Base-by-base conservation (phyloP, 1,284 basidiomycete genomes). In the Hymenochaete sp. region DNA sequence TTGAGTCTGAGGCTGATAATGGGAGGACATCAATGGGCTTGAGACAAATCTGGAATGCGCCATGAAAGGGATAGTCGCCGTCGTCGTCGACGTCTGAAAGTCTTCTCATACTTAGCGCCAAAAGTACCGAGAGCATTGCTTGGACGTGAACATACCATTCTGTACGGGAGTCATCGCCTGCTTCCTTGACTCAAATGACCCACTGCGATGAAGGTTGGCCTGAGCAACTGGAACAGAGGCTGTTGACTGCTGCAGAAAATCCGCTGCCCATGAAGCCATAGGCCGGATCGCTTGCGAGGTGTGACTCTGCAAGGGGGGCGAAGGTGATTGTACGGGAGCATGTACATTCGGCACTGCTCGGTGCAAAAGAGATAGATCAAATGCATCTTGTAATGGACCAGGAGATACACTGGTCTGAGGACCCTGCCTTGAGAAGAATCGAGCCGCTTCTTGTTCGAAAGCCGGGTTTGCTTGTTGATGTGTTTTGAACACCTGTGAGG, bases 401-500 rank as follows among this genome's bases (percentile, higher is more conserved):
- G 57, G 27, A 61, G 57, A 35, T 36, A 36, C 35, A 32, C 46
- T 22, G 24, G 29, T 35, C 32, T 68, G 59, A 41, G 57, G 53
- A 21, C 57, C 53, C 22, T 59, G 53, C 16, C 61, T 52, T 13
- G 69, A 64, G 59, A 88, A 86, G 67, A 88, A 88, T 39, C 66
- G 73, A 14, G 77, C 67, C 2, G 79, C 82, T 55, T 86, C 83
- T 58, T 79, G 72, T 47, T 74, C 72, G 46, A 72, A 62, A 24
- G 64, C 64, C n/a, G 64, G 61, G 29, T 67, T 53, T 21, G 64
- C 62, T 21, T 62, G 53, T 42, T 68, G 63, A 39, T 73, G 70
- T 10, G 78, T 72, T 43, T 79, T 77, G 60, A 87, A 87, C 8
- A 61, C 58, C 79, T 84, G 53, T 10, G 43, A 11, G 51, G 41